These are phyloP conservation scores for Didymella sp. DNA, from an alignment of 2,329 filamentous ascomycete genomes.

Conservation along the genomic window DNA sequence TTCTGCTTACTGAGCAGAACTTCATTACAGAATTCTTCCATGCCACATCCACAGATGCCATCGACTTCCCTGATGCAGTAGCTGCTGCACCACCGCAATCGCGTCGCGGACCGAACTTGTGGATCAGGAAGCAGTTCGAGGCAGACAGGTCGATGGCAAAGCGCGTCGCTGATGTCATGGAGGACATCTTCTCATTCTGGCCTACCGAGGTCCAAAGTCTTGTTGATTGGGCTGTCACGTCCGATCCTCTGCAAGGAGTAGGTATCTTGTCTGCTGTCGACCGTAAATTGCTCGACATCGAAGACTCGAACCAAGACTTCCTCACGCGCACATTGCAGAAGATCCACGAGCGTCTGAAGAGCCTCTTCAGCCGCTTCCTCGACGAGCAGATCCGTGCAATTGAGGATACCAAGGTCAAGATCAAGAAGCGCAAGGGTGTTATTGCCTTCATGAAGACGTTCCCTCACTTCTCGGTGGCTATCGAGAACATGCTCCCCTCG, in stretches of 20 bases:
- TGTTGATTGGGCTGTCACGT: constrained; percentile 81
- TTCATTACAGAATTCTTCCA: constrained; percentile 98
- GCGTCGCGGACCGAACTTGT: constrained; percentile 75
- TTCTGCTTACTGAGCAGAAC: constrained; percentile 93
- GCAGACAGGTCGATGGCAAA: constrained; percentile 87
- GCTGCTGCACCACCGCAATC: constrained; percentile 68
- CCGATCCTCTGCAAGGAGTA: constrained; percentile 88
- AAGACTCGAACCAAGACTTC: constrained; percentile 93
- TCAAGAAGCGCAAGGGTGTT: constrained; percentile 97
- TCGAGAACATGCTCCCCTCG: constrained; percentile 79
- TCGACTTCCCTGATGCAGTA: constrained; percentile 85
- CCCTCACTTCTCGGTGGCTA: constrained; percentile 79
- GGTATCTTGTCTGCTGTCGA: constrained; percentile 84
- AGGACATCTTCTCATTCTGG: constrained; percentile 84
- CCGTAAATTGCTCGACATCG: constrained; percentile 76
- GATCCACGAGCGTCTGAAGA: constrained; percentile 75
- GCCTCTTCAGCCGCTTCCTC: constrained; percentile 84
- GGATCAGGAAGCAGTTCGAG: constrained; percentile 79
- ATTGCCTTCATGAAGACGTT: constrained; percentile 96
- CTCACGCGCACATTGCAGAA: constrained; percentile 80
- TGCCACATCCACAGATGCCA: constrained; percentile 79
- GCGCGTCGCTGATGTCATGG: constrained; percentile 85
- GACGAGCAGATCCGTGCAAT: constrained; percentile 95
- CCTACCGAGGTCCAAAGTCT: constrained; percentile 78
- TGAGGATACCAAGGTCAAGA: constrained; percentile 98